Evolutionary conservation across 176 grass and related monocot genomes (phyloP), one percentile per base, ranked within the genome.

Genomic region (Ensete ventricosum): DNA sequence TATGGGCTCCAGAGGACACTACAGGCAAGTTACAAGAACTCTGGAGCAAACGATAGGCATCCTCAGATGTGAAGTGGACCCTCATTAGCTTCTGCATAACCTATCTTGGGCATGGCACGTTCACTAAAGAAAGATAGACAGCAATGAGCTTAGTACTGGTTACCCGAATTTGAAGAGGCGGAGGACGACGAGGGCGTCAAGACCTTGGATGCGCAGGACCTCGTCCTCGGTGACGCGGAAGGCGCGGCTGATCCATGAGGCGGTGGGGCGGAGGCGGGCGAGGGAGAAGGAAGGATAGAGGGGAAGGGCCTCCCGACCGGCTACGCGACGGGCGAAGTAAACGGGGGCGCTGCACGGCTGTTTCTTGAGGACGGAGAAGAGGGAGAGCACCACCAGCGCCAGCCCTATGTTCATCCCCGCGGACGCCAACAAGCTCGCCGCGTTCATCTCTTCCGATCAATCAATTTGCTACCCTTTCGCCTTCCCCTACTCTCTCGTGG

Each of bases 81-180:
- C 34, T 43, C 34, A 6, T 43, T 43, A 43, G 34, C 34, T 43
- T 57, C 54, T 13, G 16, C 54, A 62, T 62, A 62, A 62, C 12
- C 14, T 6, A 17, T n/a, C 57, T 62, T 19, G 57, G 7, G 13
- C 14, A 21, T 43, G 34, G 34, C 34, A 53, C 0, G 54, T 24
- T 11, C 14, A 52, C 4, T 21, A 73, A 4, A 11, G 2, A 8
- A 60, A 21, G 17, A 14, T 17, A 70, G 26, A 27, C 34, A 9
- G 22, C 54, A 17, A 49, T 34, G 34, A 26, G 26, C 5, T 2
- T 11, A 5, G 13, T 9, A 10, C 26, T 17, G 13, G 26, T 25
- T 81, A 91, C 88, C 92, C 89, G 25, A 96, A 82, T 64, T 96
- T 96, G 84, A 92, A 89, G 72, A 96, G 85, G 58, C 89, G 92